Conservation (phyloP, 208 protist species). For the Trypanosoma vivax region DNA sequence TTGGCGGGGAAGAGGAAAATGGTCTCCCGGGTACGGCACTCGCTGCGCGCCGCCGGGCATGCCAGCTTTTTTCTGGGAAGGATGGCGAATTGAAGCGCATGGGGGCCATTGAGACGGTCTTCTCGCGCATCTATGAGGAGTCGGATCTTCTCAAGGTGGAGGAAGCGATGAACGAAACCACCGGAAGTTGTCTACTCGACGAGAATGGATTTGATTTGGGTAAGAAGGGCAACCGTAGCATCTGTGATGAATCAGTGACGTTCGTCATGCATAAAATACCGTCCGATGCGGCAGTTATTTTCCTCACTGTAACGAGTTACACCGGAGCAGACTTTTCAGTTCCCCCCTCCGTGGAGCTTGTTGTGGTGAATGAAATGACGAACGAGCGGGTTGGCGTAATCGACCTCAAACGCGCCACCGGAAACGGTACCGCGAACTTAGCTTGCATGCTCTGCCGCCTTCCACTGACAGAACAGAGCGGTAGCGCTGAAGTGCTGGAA, state of each 20-base stretch:
- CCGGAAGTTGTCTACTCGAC: conserved; percentile 20
- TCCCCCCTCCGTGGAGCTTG: conserved; percentile 29
- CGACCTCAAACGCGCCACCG: conserved; percentile 43
- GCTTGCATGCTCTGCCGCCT: conserved; percentile 59
- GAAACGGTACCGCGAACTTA: conserved; percentile 59
- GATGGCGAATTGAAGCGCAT: conserved; percentile 23
- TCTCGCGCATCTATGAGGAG: conserved; percentile 63
- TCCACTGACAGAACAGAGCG: too few species aligned
- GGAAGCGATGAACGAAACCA: conserved; percentile 27
- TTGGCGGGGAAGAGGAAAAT: conserved; percentile 81
- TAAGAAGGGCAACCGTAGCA: conserved; percentile 21
- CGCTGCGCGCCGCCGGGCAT: conserved; percentile 28
- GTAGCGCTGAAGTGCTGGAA: too few species aligned
- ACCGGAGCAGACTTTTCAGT: conserved; percentile 56
- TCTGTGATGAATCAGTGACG: conserved; percentile 67
- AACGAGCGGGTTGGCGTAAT: conserved; percentile 50
- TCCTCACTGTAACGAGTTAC: conserved; percentile 76
- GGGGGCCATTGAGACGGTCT: conserved; percentile 35
- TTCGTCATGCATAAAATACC: conserved; percentile 78
- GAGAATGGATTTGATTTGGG: conserved; percentile 10
- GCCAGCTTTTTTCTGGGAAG: conserved; percentile 10
- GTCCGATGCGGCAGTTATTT: conserved; percentile 51
- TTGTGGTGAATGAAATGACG: conserved; percentile 64
- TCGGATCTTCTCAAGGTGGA: conserved; percentile 53
- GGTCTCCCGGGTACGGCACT: conserved; percentile 47